Base-by-base conservation (phyloP, 2,329 filamentous ascomycete species). In the Elsinoe fawcettii region DNA sequence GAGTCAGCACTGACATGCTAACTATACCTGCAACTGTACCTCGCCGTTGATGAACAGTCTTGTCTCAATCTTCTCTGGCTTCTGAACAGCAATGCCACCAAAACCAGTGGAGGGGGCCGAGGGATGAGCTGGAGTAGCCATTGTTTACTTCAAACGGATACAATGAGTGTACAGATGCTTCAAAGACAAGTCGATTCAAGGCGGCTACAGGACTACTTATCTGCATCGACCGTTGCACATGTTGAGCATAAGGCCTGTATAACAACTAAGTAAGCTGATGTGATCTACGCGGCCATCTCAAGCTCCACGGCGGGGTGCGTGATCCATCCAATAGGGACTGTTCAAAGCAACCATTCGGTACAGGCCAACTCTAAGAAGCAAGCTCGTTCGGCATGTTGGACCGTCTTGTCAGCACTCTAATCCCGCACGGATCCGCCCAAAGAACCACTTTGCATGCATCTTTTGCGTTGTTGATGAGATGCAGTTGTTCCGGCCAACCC, bases 1-100 rank as follows among this genome's bases (percentile, higher is more conserved):
- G 2, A 18, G 18, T 58, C 14, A 58, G 49, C 27, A 11, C 3
- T 12, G 5, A 1, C 27, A 56, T 30, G 20, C 6, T 20, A 8
- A 12, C 20, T 30, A 27, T 14, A 5, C 9, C 6, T 11, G 23
- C 8, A 3, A 32, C 5, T 44, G 3, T 63, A 76, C 75, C 67
- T 76, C 72, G 63, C 77, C 75, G 63, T 80, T 77, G 66, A 80
- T 79, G 63, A 78, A 77, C 56, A 80, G 69, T 16, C 72, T 69
- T 23, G 69, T 70, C 59, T 74, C 68, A 58, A 69, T 67, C 57
- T 68, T 62, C 12, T 64, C 62, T 14, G 62, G 27, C 22, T 62
- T 37, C 27, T 25, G 16, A 9, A 46, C 9, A 18, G 30, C 25
- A 18, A 53, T 53, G 5, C 49, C 46, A 16, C 46, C 46, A 32